Base-by-base conservation (phyloP, 2,329 filamentous ascomycete species). In the Colletotrichum aenigma region DNA sequence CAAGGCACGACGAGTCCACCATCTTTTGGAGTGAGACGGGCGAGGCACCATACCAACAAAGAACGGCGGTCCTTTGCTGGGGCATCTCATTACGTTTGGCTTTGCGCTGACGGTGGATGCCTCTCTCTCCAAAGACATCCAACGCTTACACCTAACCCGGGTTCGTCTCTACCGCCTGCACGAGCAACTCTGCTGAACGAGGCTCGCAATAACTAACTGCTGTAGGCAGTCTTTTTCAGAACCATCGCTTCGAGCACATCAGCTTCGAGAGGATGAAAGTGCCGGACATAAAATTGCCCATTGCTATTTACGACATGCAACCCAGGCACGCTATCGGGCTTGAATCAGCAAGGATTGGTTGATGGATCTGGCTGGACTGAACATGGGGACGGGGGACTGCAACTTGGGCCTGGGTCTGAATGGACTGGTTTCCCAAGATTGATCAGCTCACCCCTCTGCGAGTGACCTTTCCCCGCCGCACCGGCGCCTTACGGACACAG, bases 381-480 rank as follows among this genome's bases (percentile, higher is more conserved):
- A 43, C 68, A 48, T 58, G 36, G 24, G 67, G 38, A 61, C 67
- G 56, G 56, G 55, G 55, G 67, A 70, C 58, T 18, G 34, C 34
- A 55, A 66, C 52, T 38, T 34, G 70, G 74, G 58, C 68, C 64
- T 65, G 48, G 74, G 38, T 38, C 68, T 65, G 38, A 38, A 65
- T 70, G 30, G 38, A 21, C 36, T 65, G 62, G 34, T 26, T 62
- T 70, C 34, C 32, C 67, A 70, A 36, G n/a, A 48, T 62, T 70
- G 56, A 56, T 68, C 30, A 43, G 34, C 21, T 10, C 70, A 74
- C 74, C 70, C 74, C 74, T 74, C 70, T 70, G 64, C 74, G 36
- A 76, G 70, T 74, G 74, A 74, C 74, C 70, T 65, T 69, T 69
- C 74, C 73, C 74, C 70, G 70, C 74, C 64, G 74, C 64, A 74